These are phyloP conservation scores for Ascochyta rabiei DNA, from an alignment of 2,329 filamentous ascomycete species.

Conservation along the genomic window DNA sequence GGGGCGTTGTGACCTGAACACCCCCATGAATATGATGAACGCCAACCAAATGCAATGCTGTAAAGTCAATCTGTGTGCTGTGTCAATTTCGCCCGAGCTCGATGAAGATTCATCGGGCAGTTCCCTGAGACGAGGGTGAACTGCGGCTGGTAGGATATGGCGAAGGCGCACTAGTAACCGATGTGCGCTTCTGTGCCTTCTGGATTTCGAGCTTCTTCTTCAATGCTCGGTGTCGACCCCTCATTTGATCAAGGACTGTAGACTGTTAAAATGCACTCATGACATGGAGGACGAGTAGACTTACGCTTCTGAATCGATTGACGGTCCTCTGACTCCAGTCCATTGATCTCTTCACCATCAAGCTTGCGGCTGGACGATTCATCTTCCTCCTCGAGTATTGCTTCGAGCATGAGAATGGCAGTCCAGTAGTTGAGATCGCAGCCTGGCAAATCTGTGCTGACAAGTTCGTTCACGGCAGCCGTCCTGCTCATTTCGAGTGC, in stretches of 20 bases:
- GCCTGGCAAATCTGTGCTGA: slow-evolving; percentile 82
- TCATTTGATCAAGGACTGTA: slow-evolving; percentile 55
- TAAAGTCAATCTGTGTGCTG: slow-evolving; percentile 18
- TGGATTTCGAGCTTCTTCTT: slow-evolving; percentile 54
- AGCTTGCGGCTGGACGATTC: slow-evolving; percentile 55
- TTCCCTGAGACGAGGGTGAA: slow-evolving; percentile 42
- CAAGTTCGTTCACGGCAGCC: slow-evolving; percentile 94
- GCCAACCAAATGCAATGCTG: slow-evolving; percentile 34
- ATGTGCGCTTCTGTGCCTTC: slow-evolving; percentile 45
- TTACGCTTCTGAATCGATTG: slow-evolving; percentile 75
- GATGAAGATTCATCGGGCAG: slow-evolving; percentile 22
- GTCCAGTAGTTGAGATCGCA: slow-evolving; percentile 95
- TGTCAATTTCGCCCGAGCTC: slow-evolving; percentile 3
- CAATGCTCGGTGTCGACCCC: slow-evolving; percentile 49
- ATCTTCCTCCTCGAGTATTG: slow-evolving; percentile 85
- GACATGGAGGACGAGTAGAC: slow-evolving; percentile 34
- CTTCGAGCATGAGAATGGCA: slow-evolving; percentile 92
- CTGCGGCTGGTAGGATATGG: slow-evolving; percentile 37
- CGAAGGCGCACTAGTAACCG: slow-evolving; percentile 41
- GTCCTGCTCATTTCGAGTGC: slow-evolving; percentile 95
- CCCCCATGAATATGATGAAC: slow-evolving; percentile 24
- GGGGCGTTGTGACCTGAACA: slow-evolving; percentile 21
- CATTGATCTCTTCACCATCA: slow-evolving; percentile 58
- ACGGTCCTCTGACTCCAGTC: slow-evolving; percentile 72
- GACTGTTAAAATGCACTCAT: slow-evolving; percentile 27